Conservation (phyloP, 805 yeast species). For the Lachancea quebecensis region DNA sequence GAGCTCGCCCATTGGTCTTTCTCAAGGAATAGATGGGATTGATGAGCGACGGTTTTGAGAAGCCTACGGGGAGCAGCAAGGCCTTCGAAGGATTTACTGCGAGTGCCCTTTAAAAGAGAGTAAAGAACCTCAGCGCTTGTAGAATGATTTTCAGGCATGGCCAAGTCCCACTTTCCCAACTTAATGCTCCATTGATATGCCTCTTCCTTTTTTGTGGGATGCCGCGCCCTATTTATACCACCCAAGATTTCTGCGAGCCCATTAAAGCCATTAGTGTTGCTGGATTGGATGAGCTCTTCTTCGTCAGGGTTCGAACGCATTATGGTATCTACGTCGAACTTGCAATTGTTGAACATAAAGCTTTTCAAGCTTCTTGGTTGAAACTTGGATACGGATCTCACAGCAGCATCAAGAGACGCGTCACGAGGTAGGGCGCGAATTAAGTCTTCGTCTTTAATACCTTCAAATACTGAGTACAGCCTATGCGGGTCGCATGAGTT, state of each 20-base stretch:
- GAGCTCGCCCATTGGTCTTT: slow-evolving; percentile 19
- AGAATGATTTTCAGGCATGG: slow-evolving; percentile 35
- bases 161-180: slow-evolving; percentile 69
- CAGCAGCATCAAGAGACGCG: slow-evolving; percentile 46
- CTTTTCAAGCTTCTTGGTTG: slow-evolving; percentile 34
- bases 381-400: slow-evolving; percentile 34
- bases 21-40: slow-evolving; percentile 8
- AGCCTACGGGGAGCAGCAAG: slow-evolving; percentile 3
- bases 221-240: slow-evolving; percentile 18
- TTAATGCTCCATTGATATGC: slow-evolving; percentile 69
- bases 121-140: slow-evolving; percentile 46
- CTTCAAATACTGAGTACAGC: slow-evolving; percentile 37
- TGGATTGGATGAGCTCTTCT: slow-evolving; percentile 30
- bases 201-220: slow-evolving; percentile 15
- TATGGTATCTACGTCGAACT: slow-evolving; percentile 35
- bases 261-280: slow-evolving; percentile 46
- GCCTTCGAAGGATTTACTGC: slow-evolving; percentile 26
- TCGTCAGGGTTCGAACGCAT: slow-evolving; percentile 1
- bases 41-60: slow-evolving; percentile 4
- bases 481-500: background rate
- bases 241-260: slow-evolving; percentile 48
- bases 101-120: slow-evolving; percentile 41
- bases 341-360: slow-evolving; percentile 51
- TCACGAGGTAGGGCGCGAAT: slow-evolving; percentile 57
- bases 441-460: slow-evolving; percentile 57